phyloP scores from a whole-genome alignment of 179 eudicot species.

The Camellia oleifera region DNA sequence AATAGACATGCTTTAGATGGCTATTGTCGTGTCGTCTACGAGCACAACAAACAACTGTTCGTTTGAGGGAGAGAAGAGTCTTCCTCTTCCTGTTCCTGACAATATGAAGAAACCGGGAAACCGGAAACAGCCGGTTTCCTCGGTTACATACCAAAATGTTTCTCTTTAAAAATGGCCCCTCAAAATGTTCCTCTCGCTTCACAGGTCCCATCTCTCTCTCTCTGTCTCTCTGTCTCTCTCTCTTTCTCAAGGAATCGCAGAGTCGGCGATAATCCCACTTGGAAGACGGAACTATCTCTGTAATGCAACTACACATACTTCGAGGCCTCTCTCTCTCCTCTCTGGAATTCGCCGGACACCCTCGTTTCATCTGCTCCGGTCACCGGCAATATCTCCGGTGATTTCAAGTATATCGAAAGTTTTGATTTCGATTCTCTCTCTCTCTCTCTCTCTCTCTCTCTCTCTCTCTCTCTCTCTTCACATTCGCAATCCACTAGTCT shows the following conservation, averaged over 20 bases:
- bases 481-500: not conserved
- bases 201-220: conserved; percentile 28
- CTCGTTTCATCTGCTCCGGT: not conserved
- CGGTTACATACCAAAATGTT: conserved; percentile 11
- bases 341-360: not conserved
- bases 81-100: not conserved
- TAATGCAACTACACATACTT: conserved; percentile 4
- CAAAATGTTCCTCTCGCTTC: conserved; percentile 11
- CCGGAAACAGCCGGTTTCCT: conserved; percentile 22
- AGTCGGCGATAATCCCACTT: conserved; percentile 14
- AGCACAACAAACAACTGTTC: conserved; percentile 7
- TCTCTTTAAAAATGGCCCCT: conserved; percentile 4
- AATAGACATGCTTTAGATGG: not conserved
- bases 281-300: not conserved
- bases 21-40: conserved; percentile 12
- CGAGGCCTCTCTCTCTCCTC: too few species aligned
- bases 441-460: not conserved
- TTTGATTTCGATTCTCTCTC: not conserved
- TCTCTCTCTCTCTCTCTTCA: too few species aligned
- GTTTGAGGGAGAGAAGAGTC: not conserved
- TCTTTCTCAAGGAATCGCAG: not conserved
- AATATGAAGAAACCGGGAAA: conserved; percentile 3
- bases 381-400: not conserved
- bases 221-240: conserved; percentile 2
- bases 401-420: not conserved